Percentiles rank a stretch among this genome's conserved stretches.
Evolutionary conservation across 108 stramenopile species (phyloP).

Genomic region (Aureococcus anophagefferens): DNA sequence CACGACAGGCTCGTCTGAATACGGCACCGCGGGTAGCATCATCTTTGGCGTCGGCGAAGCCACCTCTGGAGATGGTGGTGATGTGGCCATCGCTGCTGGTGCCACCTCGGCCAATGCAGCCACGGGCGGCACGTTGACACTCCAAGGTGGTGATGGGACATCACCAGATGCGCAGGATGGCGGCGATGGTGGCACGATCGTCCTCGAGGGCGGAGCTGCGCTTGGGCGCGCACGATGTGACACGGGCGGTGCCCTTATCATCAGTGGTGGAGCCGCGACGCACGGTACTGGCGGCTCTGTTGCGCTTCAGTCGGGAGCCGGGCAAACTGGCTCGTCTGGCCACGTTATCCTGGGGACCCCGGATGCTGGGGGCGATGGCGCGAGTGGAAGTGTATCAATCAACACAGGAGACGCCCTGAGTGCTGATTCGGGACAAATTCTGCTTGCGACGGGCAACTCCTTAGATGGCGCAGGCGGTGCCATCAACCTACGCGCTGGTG

Average conservation of each 20-base stretch:
- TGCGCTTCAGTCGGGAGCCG: slow-evolving; percentile 22
- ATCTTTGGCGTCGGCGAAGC: slow-evolving; percentile 20
- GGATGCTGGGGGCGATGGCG: slow-evolving; percentile 16
- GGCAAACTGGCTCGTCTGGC: slow-evolving; percentile 19
- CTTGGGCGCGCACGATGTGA: slow-evolving; percentile 12
- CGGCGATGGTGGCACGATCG: slow-evolving; percentile 29
- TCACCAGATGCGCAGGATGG: slow-evolving; percentile 10
- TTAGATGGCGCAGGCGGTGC: slow-evolving; percentile 8
- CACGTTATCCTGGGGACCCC: slow-evolving; percentile 16
- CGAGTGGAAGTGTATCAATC: slow-evolving; percentile 18
- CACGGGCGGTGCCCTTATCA: slow-evolving; percentile 20
- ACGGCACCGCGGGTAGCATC: background rate
- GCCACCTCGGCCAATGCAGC: slow-evolving; percentile 2
- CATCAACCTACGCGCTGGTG: slow-evolving; percentile 11
- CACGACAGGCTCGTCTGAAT: slow-evolving; percentile 1
- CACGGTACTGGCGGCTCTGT: slow-evolving; percentile 30
- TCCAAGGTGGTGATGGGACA: slow-evolving; percentile 10
- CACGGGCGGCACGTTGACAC: slow-evolving; percentile 5
- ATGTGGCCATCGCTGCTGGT: slow-evolving; percentile 7
- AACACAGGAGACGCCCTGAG: slow-evolving; percentile 19
- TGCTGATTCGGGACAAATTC: slow-evolving; percentile 5
- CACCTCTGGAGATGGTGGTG: slow-evolving; percentile 14
- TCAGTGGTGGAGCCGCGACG: slow-evolving; percentile 23
- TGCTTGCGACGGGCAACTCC: background rate
- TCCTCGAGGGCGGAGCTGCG: slow-evolving; percentile 24